phyloP scores from a whole-genome alignment of 371 early-diverging fungal genomes.

The Mucor plumbeus region DNA sequence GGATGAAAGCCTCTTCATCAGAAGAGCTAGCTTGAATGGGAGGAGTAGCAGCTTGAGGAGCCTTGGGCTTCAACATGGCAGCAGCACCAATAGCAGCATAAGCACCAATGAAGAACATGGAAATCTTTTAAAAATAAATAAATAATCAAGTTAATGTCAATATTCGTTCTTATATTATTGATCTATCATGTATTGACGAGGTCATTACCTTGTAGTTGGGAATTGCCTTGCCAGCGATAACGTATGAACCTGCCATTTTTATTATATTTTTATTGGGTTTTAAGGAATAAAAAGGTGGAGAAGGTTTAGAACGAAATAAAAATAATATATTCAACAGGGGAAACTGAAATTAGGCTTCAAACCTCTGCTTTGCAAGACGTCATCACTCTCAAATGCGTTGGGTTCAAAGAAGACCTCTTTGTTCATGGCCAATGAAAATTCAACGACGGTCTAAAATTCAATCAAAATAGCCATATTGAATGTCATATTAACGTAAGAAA shows the following conservation, averaged over 20 bases:
- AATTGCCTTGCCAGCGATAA: slow-evolving; percentile 54
- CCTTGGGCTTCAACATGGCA: slow-evolving; percentile 53
- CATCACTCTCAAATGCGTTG: slow-evolving; percentile 9
- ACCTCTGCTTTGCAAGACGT: background rate
- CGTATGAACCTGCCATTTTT: slow-evolving; percentile 59
- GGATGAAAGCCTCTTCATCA: slow-evolving; percentile 72
- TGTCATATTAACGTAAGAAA: background rate
- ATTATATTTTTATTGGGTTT: slow-evolving; percentile 2
- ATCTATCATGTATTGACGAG: background rate
- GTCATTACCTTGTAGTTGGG: slow-evolving; percentile 53
- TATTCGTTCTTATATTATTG: background rate
- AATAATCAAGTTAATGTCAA: background rate
- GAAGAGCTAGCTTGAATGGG: slow-evolving; percentile 71
- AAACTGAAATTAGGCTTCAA: slow-evolving; percentile 14
- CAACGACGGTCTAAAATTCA: background rate
- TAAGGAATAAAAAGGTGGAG: slow-evolving; percentile 14
- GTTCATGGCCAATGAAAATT: background rate
- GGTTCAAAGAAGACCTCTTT: background rate
- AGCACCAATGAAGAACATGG: slow-evolving; percentile 56
- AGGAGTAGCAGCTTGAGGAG: slow-evolving; percentile 56
- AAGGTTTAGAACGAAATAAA: slow-evolving; percentile 12
- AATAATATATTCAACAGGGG: slow-evolving; percentile 23
- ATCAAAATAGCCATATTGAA: background rate
- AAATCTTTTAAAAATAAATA: slow-evolving; percentile 30
- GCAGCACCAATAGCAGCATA: slow-evolving; percentile 47